Evolutionary conservation across 2,329 filamentous ascomycete species (phyloP).

Genomic region (Coniochaeta pulveracea): DNA sequence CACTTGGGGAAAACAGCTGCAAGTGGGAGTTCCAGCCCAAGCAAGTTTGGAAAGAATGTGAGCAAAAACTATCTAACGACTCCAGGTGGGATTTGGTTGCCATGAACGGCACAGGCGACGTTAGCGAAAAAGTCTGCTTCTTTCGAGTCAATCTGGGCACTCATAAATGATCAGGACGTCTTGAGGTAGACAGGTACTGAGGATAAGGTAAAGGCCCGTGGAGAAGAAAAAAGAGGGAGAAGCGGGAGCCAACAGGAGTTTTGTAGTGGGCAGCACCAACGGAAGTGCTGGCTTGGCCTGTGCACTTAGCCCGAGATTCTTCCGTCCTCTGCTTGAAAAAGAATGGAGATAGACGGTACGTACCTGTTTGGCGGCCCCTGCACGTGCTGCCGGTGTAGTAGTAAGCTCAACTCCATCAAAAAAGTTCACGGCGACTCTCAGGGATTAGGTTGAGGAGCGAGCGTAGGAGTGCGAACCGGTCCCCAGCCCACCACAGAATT

Average conservation of each 20-base stretch:
- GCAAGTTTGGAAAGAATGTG: slow-evolving; percentile 50
- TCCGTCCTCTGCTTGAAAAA: too few species aligned
- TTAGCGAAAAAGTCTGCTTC: slow-evolving; percentile 93
- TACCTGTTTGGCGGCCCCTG: too few species aligned
- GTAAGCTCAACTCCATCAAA: too few species aligned
- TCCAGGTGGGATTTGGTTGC: slow-evolving; percentile 46
- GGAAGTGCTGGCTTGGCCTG: slow-evolving; percentile 13
- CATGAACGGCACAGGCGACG: slow-evolving; percentile 59
- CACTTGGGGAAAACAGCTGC: too few species aligned
- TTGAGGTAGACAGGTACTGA: slow-evolving; percentile 63
- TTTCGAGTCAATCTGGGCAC: slow-evolving; percentile 66
- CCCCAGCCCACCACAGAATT: slow-evolving; percentile 4
- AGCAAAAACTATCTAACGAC: slow-evolving; percentile 95
- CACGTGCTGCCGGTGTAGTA: slow-evolving; percentile 4
- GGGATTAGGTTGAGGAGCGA: slow-evolving; percentile 1
- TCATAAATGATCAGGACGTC: slow-evolving; percentile 82
- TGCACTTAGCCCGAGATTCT: too few species aligned
- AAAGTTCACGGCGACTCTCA: slow-evolving; percentile 15
- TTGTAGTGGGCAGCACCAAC: too few species aligned
- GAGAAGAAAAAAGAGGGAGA: slow-evolving; percentile 23
- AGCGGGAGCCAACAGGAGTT: slow-evolving; percentile 15
- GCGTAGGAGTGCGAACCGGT: neutral
- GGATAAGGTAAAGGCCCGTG: slow-evolving; percentile 88
- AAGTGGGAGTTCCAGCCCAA: too few species aligned
- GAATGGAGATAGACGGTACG: too few species aligned